Base-by-base conservation (phyloP, 345 rosid genomes). In the Pugionium cornutum region DNA sequence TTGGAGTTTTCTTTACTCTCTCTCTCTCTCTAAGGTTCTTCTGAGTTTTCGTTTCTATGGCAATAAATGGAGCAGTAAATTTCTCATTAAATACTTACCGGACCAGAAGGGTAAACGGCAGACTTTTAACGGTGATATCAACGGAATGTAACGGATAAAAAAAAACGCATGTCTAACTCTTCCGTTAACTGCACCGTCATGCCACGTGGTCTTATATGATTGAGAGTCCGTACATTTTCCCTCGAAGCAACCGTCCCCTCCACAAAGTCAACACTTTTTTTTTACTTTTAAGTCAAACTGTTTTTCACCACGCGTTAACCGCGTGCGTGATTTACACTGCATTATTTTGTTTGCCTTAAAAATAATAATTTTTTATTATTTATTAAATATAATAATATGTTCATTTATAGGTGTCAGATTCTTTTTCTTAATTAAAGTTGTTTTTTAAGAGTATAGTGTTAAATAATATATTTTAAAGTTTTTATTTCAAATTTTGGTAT, bases 21-120 rank as follows among this genome's bases (percentile, higher is more conserved):
- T 35, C 52, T 53, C 45, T 53, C 51, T 61, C 66, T 45, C 45
- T 46, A n/a, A 61, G 18, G 46, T 67, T 31, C 36, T 29, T 43
- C 66, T 52, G 42, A 49, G 34, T n/a, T 53, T 66, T 69, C 5
- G 48, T 26, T 34, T 52, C 51, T 25, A 53, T 42, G 18, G 83
- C 78, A 72, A 83, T 83, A 83, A 87, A 82, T 83, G 67, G 67
- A 49, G 73, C 28, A 57, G 77, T 79, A 76, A 76, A 82, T 66
- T 76, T 67, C 50, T 53, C 71, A 73, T 66, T 73, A 73, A 73
- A 55, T 46, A 64, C 70, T 77, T 66, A 73, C 81, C 82, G 78
- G 81, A 73, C 63, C 58, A 77, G 83, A 67, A 73, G 73, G 73
- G 66, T 71, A 78, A 76, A 69, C 72, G 73, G 76, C 62, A 66